Base-by-base conservation (phyloP, 1,139 yeast genomes). In the Yamadazyma aaseri region DNA sequence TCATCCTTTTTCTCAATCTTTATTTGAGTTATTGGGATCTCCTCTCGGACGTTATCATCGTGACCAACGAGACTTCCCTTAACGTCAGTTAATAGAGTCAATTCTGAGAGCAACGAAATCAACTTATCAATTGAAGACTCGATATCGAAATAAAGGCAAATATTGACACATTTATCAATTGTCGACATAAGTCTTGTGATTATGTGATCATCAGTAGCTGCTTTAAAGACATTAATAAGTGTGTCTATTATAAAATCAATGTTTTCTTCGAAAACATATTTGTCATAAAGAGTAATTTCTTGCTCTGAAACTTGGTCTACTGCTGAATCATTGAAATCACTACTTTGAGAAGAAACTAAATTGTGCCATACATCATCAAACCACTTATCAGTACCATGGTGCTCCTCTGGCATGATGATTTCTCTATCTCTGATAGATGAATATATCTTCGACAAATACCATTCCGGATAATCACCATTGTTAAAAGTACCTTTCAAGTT, bases 341-440 rank as follows among this genome's bases (percentile, higher is more conserved):
- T 11, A 7, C 51, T 51, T 44, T 69, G 76, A 50, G 79, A 56
- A 2, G 87, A 76, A 34, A 90, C 76, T 45, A 87, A 63, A 43
- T 86, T 85, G 49, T 85, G 84, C 99, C 99, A 94, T 12, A 84
- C 80, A 52, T 86, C 92, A 53, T 90, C 97, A 60, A 90, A 92
- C 80, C 96, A 84, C 51, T 85, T 89, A 29, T 80, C 81, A 3
- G 85, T 76, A 26, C 87, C 89, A 51, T 83, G 89, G 50, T 90
- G 97, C 54, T 94, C 99, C 50, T 92, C 98, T 0, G 98, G 97
- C 90, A 94, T 86, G 35, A 94, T 87, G 43, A 92, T 92, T 58
- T 94, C 99, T 34, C 86, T 76, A 36, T 83, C 87, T 44, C 78
- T 75, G 39, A 94, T 90, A 1, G 95, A 84, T 25, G 73, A 65